Evolutionary conservation across 2,329 filamentous ascomycete genomes (phyloP), one percentile per base, ranked within the genome.

Genomic region (Fusarium piperis): DNA sequence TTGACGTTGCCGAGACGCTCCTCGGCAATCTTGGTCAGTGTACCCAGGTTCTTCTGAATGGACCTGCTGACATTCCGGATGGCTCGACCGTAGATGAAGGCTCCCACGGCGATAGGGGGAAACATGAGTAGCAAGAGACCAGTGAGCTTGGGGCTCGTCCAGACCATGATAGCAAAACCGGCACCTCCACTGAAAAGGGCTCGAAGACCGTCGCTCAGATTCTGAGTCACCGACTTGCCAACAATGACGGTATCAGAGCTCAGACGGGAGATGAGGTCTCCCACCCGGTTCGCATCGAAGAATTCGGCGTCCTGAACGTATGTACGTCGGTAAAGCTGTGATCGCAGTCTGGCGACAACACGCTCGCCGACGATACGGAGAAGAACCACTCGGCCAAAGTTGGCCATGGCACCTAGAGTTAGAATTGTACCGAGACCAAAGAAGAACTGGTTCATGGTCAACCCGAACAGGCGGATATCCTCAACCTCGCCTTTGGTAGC

Each of bases 261-360:
- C 51, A 99, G 89, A 38, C 97, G 92, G 38, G 95, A 98, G 78
- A 99, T 98, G 75, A 99, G 85, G 79, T 99, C 96, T 80, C 96
- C 96, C 28, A 98, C 95, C 28, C 96, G 90, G 83, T 99, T 99
- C 39, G 96, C 96, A 79, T 99, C 96, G 78, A 99, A 99, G 84
- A 99, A 99, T 78, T 98, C 96, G 65, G 96, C 96, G 81, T 99
- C 96, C 81, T 99, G 96, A n/a, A 96, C 88, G 76, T 97, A 97
- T 0, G 96, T 99, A 71, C 93, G 90, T 72, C 94, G 90, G 84
- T 97, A 99, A 5, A 99, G 89, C 78, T 94, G 93, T 16, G 95
- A 95, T 67, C 96, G 90, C 62, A 99, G 87, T 74, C 95, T 90
- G 12, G 95, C 92, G 60, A 99, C 96, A 65, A 99, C 96, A 44